Percentiles rank a stretch among this genome's conserved stretches.
Conservation (phyloP, 1,284 basidiomycete genomes). For the Violaceomyces palustris region DNA sequence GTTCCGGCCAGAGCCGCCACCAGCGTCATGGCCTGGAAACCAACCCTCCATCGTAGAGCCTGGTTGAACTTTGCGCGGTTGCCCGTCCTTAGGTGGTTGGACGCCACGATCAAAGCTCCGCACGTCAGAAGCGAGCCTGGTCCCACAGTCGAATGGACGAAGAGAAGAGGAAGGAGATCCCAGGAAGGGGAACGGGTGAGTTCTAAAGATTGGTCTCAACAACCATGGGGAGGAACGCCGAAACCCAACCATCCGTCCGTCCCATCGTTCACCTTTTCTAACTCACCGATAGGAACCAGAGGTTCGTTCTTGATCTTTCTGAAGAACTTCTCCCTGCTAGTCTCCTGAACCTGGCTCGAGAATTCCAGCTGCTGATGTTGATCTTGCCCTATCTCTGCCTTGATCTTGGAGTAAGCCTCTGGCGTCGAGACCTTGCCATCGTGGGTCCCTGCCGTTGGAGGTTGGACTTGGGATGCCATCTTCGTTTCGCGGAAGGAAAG, state of each 20-base stretch:
- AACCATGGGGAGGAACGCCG: no score
- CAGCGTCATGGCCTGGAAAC: conserved; percentile 49
- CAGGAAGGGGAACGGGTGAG: not conserved
- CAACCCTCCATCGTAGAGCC: conserved; percentile 49
- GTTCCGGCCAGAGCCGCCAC: conserved; percentile 42
- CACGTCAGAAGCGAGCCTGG: conserved; percentile 45
- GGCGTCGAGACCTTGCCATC: no score
- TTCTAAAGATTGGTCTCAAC: no score
- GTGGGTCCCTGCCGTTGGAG: no score
- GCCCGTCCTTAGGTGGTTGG: conserved; percentile 43
- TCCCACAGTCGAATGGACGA: not conserved
- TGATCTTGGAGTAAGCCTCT: no score
- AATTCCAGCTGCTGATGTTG: no score
- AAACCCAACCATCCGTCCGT: no score
- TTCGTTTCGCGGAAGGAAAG: no score
- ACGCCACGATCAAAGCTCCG: conserved; percentile 44
- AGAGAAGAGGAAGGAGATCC: not conserved
- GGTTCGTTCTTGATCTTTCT: conserved; percentile 49
- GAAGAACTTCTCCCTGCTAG: conserved; percentile 38
- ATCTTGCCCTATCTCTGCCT: no score
- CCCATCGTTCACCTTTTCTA: no score
- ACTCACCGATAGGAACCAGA: conserved; percentile 48
- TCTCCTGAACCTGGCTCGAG: conserved; percentile 11
- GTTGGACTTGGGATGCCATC: no score
- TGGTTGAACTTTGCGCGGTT: conserved; percentile 46